Conservation (phyloP, 306 rosid genomes). For the Quercus parvula region DNA sequence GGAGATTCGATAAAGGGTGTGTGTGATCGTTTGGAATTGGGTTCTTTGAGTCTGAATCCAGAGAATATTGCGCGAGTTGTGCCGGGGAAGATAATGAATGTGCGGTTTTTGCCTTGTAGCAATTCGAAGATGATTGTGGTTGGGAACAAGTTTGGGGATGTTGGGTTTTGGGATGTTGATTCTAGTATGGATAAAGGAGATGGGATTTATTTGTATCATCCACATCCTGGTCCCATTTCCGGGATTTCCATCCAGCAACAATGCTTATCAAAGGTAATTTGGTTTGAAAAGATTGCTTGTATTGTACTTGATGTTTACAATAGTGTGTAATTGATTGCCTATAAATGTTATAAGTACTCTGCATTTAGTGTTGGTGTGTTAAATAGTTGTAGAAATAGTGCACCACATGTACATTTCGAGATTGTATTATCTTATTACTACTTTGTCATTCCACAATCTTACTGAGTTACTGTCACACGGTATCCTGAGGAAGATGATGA, state of each 20-base stretch:
- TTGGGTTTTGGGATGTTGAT: constrained; percentile 76
- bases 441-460: no score
- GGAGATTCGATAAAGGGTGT: constrained; percentile 4
- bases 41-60: constrained; percentile 49
- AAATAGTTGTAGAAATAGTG: neutral
- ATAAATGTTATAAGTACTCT: neutral
- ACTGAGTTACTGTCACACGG: no score
- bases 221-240: constrained; percentile 66
- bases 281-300: neutral
- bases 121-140: constrained; percentile 52
- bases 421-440: no score
- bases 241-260: constrained; percentile 65
- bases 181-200: constrained; percentile 21
- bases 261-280: constrained; percentile 63
- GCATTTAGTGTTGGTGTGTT: neutral
- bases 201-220: constrained; percentile 49
- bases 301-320: neutral
- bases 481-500: no score
- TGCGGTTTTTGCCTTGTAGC: constrained; percentile 57
- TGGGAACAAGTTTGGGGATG: constrained; percentile 66
- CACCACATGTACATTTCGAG: no score
- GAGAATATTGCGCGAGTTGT: constrained; percentile 63
- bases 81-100: constrained; percentile 52
- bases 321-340: neutral
- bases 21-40: constrained; percentile 29